These are phyloP conservation scores for Podaxis sp. DNA, from an alignment of 768 basidiomycete genomes.

Conservation along the genomic window DNA sequence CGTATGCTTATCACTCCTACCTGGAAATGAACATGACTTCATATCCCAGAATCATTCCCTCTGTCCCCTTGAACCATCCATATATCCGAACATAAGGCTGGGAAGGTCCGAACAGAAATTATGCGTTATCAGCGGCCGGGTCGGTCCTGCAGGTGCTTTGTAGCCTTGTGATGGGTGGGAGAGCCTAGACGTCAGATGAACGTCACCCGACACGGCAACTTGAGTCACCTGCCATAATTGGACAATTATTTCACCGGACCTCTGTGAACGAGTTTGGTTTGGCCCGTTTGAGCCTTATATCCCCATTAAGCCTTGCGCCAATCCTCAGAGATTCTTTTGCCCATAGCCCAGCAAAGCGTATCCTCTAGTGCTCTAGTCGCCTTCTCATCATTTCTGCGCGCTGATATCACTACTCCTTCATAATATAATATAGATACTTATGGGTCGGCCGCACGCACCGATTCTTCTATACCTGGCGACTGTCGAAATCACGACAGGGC, in stretches of 20 bases:
- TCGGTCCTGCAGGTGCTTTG: background rate
- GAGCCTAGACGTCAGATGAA: slow-evolving; percentile 2
- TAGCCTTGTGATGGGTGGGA: background rate
- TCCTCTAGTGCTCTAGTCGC: background rate
- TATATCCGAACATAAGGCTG: background rate
- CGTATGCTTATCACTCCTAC: background rate
- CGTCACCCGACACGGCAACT: slow-evolving; percentile 12
- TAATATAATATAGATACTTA: background rate
- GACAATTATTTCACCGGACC: slow-evolving; percentile 2
- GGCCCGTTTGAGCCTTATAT: background rate
- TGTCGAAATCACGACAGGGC: no score
- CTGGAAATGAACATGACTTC: background rate
- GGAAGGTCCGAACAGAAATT: slow-evolving; percentile 1
- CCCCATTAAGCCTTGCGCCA: background rate
- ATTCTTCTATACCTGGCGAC: background rate
- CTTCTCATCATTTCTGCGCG: background rate
- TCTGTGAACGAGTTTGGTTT: background rate
- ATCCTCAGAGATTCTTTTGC: slow-evolving; percentile 1
- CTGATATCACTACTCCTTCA: background rate
- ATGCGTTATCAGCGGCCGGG: slow-evolving; percentile 1
- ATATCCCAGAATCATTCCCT: background rate
- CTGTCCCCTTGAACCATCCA: background rate
- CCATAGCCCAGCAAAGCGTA: background rate
- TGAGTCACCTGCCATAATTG: slow-evolving; percentile 1
- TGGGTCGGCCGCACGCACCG: background rate